phyloP scores from a whole-genome alignment of 78 protist genomes.

The Polysphondylium violaceum region DNA sequence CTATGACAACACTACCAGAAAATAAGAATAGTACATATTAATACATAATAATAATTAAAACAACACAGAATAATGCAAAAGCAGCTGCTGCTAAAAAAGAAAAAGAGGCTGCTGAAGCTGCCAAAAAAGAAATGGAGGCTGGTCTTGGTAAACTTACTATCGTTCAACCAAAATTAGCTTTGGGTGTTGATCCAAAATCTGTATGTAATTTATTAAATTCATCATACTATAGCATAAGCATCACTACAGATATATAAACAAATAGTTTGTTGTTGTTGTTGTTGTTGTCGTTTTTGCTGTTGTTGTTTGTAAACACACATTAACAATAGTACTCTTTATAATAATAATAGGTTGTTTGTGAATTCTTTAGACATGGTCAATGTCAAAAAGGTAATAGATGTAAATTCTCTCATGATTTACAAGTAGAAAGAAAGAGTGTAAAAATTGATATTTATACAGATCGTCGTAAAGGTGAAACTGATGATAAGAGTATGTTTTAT shows the following conservation, averaged over 20 bases:
- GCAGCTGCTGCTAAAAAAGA: slow-evolving; percentile 26
- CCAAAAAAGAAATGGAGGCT: slow-evolving; percentile 60
- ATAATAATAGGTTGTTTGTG: slow-evolving; percentile 91
- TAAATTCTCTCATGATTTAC: slow-evolving; percentile 88
- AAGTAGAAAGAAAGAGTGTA: slow-evolving; percentile 48
- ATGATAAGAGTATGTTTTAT: neutral
- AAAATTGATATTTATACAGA: slow-evolving; percentile 74
- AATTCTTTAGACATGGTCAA: slow-evolving; percentile 85
- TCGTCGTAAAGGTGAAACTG: slow-evolving; percentile 51
- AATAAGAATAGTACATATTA: too few species aligned
- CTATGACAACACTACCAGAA: neutral
- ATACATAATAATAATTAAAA: neutral
- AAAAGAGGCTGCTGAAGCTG: slow-evolving; percentile 43
- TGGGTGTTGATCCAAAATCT: slow-evolving; percentile 91
- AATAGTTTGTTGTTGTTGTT: too few species aligned
- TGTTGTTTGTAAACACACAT: too few species aligned
- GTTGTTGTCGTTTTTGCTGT: too few species aligned
- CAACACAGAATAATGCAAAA: neutral
- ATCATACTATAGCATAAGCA: too few species aligned
- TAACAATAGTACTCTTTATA: too few species aligned
- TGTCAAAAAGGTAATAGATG: slow-evolving; percentile 90
- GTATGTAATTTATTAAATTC: too few species aligned
- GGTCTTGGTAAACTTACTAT: slow-evolving; percentile 24
- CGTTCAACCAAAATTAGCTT: slow-evolving; percentile 58
- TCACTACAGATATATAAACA: too few species aligned